These are phyloP conservation scores for Mycena capillaripes DNA, from an alignment of 768 basidiomycete genomes.

Conservation along the genomic window DNA sequence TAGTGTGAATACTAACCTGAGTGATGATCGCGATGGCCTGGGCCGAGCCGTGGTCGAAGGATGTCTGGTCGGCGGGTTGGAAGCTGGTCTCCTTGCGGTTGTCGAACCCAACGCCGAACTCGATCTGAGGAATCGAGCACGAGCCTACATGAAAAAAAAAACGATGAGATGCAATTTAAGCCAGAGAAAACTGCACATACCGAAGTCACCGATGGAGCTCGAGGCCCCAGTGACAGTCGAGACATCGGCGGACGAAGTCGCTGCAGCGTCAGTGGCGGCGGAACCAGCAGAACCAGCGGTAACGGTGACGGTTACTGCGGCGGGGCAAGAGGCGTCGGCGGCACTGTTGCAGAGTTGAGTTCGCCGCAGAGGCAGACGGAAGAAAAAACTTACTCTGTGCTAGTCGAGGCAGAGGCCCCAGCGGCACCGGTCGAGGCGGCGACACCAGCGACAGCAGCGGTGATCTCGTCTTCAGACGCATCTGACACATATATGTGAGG, in stretches of 20 bases:
- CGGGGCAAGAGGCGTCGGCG: constrained; percentile 38
- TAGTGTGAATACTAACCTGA: constrained; percentile 44
- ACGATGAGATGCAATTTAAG: not conserved
- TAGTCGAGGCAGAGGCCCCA: constrained; percentile 16
- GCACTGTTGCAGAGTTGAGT: not conserved
- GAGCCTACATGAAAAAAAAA: constrained; percentile 38
- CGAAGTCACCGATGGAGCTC: constrained; percentile 59
- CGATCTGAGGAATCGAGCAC: constrained; percentile 70
- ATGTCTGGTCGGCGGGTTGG: constrained; percentile 64
- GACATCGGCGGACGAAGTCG: not conserved
- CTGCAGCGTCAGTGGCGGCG: not conserved
- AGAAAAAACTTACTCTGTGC: constrained; percentile 16
- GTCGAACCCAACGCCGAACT: constrained; percentile 72
- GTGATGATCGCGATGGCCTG: constrained; percentile 72
- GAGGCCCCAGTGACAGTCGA: constrained; percentile 44
- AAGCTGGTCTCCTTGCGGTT: constrained; percentile 71
- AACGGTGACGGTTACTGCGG: constrained; percentile 54
- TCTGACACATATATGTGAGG: constrained; percentile 33
- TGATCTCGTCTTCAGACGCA: constrained; percentile 70
- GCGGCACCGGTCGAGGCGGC: not conserved
- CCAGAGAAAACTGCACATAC: not conserved
- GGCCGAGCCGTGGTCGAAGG: constrained; percentile 71
- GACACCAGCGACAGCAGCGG: constrained; percentile 61
- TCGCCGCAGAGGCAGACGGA: not conserved
- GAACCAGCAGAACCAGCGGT: constrained; percentile 2